phyloP scores from a whole-genome alignment of 352 stramenopile species.

The Phytophthora citrophthora region DNA sequence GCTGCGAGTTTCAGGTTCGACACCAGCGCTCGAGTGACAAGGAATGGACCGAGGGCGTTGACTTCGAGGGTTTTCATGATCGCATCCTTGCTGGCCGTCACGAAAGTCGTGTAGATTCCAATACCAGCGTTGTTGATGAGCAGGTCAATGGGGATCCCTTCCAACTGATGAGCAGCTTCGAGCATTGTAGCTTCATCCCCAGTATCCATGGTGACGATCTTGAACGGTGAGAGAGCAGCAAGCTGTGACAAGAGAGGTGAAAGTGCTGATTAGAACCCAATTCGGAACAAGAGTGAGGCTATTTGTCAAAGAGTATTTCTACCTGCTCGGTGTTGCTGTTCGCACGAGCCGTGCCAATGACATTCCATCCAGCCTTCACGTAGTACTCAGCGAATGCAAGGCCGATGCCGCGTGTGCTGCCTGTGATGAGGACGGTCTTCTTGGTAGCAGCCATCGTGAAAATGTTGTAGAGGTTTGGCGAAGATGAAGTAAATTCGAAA shows the following conservation, averaged over 20 bases:
- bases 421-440: constrained; percentile 12
- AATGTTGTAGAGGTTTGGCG: constrained; percentile 1
- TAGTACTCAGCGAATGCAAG: constrained; percentile 11
- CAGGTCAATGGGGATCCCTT: constrained; percentile 11
- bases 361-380: constrained; percentile 11
- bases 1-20: constrained; percentile 10
- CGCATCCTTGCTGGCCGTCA: constrained; percentile 1
- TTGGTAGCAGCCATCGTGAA: constrained; percentile 1
- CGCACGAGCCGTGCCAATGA: constrained; percentile 14
- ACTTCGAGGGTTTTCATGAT: constrained; percentile 14
- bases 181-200: constrained; percentile 4
- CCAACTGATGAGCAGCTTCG: constrained; percentile 11
- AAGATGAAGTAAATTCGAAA: neutral
- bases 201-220: constrained; percentile 4
- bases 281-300: neutral
- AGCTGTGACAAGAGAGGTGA: neutral
- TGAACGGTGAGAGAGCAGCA: constrained; percentile 7
- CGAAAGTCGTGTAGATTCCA: constrained; percentile 2
- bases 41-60: constrained; percentile 9
- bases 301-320: neutral
- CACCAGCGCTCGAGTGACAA: constrained; percentile 2
- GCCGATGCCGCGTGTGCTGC: constrained; percentile 9
- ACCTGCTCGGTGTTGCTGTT: constrained; percentile 12
- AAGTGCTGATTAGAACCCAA: neutral
- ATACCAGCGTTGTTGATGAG: constrained; percentile 20